Evolutionary conservation across 345 rosid genomes (phyloP).

Genomic region (Murraya koenigii): DNA sequence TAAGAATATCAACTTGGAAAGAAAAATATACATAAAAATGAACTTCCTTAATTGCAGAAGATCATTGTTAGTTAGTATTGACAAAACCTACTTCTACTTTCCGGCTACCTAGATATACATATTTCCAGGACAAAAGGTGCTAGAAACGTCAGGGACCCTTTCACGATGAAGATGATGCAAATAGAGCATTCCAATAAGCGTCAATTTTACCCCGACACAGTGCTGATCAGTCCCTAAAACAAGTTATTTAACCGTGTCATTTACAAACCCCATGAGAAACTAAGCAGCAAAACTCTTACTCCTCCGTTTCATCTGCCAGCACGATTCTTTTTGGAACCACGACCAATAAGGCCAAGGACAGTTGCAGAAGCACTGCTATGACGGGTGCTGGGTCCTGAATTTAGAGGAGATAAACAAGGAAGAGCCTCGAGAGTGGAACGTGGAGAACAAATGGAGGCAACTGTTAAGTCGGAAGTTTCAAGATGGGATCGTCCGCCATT

Average conservation of each 20-base stretch:
- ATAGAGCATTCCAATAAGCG: constrained; percentile 1
- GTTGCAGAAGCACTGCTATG: constrained; percentile 17
- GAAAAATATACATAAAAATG: constrained; percentile 12
- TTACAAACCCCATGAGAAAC: background rate
- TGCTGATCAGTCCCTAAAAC: background rate
- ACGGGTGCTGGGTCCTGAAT: constrained; percentile 13
- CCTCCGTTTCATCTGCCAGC: constrained; percentile 5
- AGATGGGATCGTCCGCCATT: constrained; percentile 32
- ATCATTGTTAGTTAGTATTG: constrained; percentile 16
- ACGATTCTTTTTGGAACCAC: constrained; percentile 4
- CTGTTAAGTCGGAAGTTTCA: constrained; percentile 44
- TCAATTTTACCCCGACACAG: background rate
- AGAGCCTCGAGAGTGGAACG: constrained; percentile 52
- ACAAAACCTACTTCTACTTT: constrained; percentile 34
- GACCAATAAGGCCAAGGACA: background rate
- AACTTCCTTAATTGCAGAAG: constrained; percentile 24
- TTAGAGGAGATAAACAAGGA: constrained; percentile 41
- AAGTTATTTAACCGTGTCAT: background rate
- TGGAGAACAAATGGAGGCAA: constrained; percentile 37
- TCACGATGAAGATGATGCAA: constrained; percentile 5
- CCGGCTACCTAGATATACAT: background rate
- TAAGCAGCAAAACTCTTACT: constrained; percentile 14
- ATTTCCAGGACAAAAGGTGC: background rate
- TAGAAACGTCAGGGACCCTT: constrained; percentile 5
- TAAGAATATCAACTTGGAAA: background rate